Evolutionary conservation across 768 basidiomycete species (phyloP).

Genomic region (Serendipita sp.): DNA sequence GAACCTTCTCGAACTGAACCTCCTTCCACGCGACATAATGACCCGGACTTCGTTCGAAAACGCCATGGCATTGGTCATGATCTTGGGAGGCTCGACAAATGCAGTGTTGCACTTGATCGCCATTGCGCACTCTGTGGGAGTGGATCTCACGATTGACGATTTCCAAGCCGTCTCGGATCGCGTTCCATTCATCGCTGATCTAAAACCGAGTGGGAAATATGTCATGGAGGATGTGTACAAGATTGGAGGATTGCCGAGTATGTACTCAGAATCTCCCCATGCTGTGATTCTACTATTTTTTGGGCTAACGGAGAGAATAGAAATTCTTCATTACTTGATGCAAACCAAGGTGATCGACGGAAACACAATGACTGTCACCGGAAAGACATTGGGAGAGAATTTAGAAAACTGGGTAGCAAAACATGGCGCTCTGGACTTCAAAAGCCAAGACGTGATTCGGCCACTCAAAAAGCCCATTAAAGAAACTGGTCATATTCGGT

Average conservation of each 20-base stretch:
- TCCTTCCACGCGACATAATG: constrained; percentile 93
- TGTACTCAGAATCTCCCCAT: constrained; percentile 23
- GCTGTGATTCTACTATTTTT: constrained; percentile 6
- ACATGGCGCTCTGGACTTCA: constrained; percentile 54
- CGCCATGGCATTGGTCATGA: constrained; percentile 79
- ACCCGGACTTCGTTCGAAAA: constrained; percentile 93
- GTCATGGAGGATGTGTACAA: constrained; percentile 97
- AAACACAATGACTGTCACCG: constrained; percentile 80
- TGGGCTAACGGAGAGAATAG: constrained; percentile 25
- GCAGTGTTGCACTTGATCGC: constrained; percentile 95
- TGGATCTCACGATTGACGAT: constrained; percentile 77
- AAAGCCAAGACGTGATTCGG: constrained; percentile 69
- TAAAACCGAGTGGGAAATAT: constrained; percentile 96
- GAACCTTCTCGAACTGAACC: constrained; percentile 77
- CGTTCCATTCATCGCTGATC: constrained; percentile 85
- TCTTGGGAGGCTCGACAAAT: constrained; percentile 95
- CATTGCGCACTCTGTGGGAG: constrained; percentile 88
- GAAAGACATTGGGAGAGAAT: constrained; percentile 81
- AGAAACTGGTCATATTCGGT: constrained; percentile 79
- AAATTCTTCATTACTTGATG: constrained; percentile 70
- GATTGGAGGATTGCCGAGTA: constrained; percentile 92
- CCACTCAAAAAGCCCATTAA: constrained; percentile 83
- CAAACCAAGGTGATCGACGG: constrained; percentile 84
- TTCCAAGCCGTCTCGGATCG: constrained; percentile 89
- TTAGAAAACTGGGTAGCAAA: constrained; percentile 75